Evolutionary conservation across 345 rosid genomes (phyloP).

Genomic region (Linum usitatissimum): DNA sequence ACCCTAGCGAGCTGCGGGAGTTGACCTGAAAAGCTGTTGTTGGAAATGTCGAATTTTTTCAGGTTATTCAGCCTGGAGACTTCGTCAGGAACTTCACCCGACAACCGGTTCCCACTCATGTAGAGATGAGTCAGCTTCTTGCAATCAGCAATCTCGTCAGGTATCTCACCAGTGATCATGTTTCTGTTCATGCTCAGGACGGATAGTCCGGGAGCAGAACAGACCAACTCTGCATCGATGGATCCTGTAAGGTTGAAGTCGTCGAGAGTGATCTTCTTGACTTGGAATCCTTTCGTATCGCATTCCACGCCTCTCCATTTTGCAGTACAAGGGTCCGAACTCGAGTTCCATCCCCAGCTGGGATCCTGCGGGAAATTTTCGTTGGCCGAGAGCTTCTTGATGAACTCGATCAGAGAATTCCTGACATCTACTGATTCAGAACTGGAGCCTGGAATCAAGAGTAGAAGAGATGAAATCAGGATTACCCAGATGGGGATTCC

Average conservation of each 20-base stretch:
- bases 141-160: constrained; percentile 36
- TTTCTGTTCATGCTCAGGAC: constrained; percentile 37
- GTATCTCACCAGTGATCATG: constrained; percentile 24
- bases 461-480: constrained; percentile 23
- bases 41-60: constrained; percentile 36
- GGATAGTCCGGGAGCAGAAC: constrained; percentile 23
- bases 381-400: constrained; percentile 29
- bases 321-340: constrained; percentile 44
- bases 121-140: constrained; percentile 35
- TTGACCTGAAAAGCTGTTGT: constrained; percentile 33
- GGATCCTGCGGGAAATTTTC: constrained; percentile 14
- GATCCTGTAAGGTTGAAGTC: constrained; percentile 33
- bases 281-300: constrained; percentile 9
- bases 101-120: constrained; percentile 27
- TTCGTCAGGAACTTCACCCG: constrained; percentile 35
- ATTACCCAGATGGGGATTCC: constrained; percentile 16
- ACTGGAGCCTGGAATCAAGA: constrained; percentile 14
- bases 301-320: constrained; percentile 41
- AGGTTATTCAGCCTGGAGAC: constrained; percentile 30
- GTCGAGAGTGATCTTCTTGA: constrained; percentile 39
- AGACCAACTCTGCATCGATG: constrained; percentile 30
- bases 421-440: constrained; percentile 31
- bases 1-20: constrained; percentile 31
- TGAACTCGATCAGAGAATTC: constrained; percentile 32
- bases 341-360: constrained; percentile 40